A percentile compares a stretch with the other conserved stretches of the same genome.
phyloP scores from a whole-genome alignment of 1,139 yeast species.

The Kodamaea ohmeri region DNA sequence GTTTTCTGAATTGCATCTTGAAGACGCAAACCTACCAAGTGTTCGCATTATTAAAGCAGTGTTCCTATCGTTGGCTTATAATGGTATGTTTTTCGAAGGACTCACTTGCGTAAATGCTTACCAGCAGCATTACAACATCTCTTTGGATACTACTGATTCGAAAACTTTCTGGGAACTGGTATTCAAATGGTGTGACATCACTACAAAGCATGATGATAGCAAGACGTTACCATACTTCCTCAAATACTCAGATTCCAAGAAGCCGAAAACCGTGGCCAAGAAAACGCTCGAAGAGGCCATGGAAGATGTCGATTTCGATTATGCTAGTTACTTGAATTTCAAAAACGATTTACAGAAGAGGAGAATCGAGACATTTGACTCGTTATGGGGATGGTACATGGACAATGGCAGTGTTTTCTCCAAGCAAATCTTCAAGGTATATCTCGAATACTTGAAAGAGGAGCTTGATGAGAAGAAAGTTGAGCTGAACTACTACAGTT shows the following conservation, averaged over 20 bases:
- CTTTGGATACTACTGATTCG: slow-evolving; percentile 19
- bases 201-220: slow-evolving; percentile 23
- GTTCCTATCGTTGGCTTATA: slow-evolving; percentile 32
- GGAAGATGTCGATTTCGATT: slow-evolving; percentile 38
- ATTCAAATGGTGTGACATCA: slow-evolving; percentile 36
- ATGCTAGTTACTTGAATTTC: slow-evolving; percentile 36
- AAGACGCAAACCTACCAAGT: slow-evolving; percentile 29
- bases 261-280: slow-evolving; percentile 10
- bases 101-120: slow-evolving; percentile 37
- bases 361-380: slow-evolving; percentile 28
- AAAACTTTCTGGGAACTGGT: slow-evolving; percentile 37
- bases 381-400: slow-evolving; percentile 36
- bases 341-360: slow-evolving; percentile 25
- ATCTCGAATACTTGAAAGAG: slow-evolving; percentile 24
- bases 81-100: slow-evolving; percentile 30
- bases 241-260: slow-evolving; percentile 1
- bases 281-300: slow-evolving; percentile 28
- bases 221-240: slow-evolving; percentile 27
- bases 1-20: slow-evolving; percentile 3
- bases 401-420: slow-evolving; percentile 27
- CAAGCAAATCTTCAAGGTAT: slow-evolving; percentile 23
- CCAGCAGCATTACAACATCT: slow-evolving; percentile 31
- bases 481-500: slow-evolving; percentile 24
- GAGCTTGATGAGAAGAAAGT: slow-evolving; percentile 15
- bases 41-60: slow-evolving; percentile 28